phyloP scores from a whole-genome alignment of 2,329 filamentous ascomycete genomes.

The Neophaeococcomyces mojaviensis region DNA sequence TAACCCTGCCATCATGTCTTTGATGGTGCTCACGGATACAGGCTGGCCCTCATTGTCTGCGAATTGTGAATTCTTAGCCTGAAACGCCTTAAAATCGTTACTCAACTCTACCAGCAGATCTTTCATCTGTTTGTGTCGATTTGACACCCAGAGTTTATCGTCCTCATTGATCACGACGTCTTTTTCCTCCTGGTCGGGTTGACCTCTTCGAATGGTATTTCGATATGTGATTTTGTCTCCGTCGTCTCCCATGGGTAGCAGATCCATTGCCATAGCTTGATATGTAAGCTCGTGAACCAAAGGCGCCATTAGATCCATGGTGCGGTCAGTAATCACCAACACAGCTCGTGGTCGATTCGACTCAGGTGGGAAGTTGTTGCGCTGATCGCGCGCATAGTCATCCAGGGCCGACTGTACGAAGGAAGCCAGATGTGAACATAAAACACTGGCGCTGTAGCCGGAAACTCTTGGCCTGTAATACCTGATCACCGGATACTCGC shows the following conservation, averaged over 20 bases:
- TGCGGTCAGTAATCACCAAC: slow-evolving; percentile 79
- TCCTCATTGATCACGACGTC: slow-evolving; percentile 87
- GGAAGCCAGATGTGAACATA: slow-evolving; percentile 79
- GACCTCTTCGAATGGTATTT: slow-evolving; percentile 69
- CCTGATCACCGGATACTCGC: slow-evolving; percentile 86
- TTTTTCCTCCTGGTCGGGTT: slow-evolving; percentile 64
- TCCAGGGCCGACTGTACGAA: slow-evolving; percentile 91
- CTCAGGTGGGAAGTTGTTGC: slow-evolving; percentile 65
- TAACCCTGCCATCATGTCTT: slow-evolving; percentile 91
- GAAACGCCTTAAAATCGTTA: slow-evolving; percentile 85
- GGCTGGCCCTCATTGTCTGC: slow-evolving; percentile 63
- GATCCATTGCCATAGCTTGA: slow-evolving; percentile 94
- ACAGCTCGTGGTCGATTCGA: slow-evolving; percentile 67
- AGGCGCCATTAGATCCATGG: slow-evolving; percentile 85
- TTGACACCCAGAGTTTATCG: slow-evolving; percentile 92
- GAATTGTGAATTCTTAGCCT: slow-evolving; percentile 86
- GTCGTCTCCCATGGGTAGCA: slow-evolving; percentile 78
- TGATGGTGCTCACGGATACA: slow-evolving; percentile 79
- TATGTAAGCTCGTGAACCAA: slow-evolving; percentile 95
- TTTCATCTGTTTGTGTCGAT: slow-evolving; percentile 94
- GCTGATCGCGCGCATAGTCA: slow-evolving; percentile 73
- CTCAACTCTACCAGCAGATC: slow-evolving; percentile 92
- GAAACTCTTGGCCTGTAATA: slow-evolving; percentile 71
- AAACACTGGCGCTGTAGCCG: slow-evolving; percentile 76
- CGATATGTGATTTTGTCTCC: slow-evolving; percentile 79